Evolutionary conservation across 768 basidiomycete genomes (phyloP).

Genomic region (Lactarius pseudohatsudake): DNA sequence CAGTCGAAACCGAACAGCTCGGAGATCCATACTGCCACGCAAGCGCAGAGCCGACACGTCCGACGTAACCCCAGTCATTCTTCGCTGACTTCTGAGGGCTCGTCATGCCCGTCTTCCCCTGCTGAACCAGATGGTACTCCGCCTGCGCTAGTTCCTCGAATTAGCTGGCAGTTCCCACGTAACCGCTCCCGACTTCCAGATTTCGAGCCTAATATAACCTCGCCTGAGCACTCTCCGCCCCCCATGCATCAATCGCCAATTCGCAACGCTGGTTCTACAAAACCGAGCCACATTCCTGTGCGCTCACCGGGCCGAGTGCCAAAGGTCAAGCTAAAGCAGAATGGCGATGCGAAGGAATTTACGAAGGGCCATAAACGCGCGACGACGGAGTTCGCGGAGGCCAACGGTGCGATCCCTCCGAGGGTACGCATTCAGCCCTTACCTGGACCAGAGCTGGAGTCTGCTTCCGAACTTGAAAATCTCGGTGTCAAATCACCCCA

Average conservation of each 20-base stretch:
- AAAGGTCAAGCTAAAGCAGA: conserved; percentile 21
- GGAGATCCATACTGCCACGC: conserved; percentile 35
- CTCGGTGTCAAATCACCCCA: not conserved
- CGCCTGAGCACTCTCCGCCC: conserved; percentile 30
- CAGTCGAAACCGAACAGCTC: conserved; percentile 2
- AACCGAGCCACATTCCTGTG: conserved; percentile 47
- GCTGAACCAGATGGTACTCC: conserved; percentile 14
- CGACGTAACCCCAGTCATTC: conserved; percentile 16
- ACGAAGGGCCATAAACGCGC: conserved; percentile 34
- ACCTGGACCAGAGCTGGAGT: conserved; percentile 10
- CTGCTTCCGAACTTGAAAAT: conserved; percentile 6
- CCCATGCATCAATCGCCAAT: conserved; percentile 32
- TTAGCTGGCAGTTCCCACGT: conserved; percentile 45
- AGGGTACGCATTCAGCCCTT: conserved; percentile 23
- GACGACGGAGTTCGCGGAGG: conserved; percentile 34
- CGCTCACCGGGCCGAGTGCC: conserved; percentile 41
- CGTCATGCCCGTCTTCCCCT: conserved; percentile 17
- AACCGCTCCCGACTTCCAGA: conserved; percentile 39
- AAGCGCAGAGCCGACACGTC: conserved; percentile 36
- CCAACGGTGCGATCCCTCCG: conserved; percentile 32
- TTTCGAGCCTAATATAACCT: conserved; percentile 40
- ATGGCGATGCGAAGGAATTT: conserved; percentile 27
- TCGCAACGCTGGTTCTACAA: conserved; percentile 31
- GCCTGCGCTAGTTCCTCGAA: conserved; percentile 34
- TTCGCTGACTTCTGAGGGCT: conserved; percentile 26